Evolutionary conservation across 2,329 filamentous ascomycete genomes (phyloP), one percentile per base, ranked within the genome.

Genomic region (Colletotrichum limetticola): DNA sequence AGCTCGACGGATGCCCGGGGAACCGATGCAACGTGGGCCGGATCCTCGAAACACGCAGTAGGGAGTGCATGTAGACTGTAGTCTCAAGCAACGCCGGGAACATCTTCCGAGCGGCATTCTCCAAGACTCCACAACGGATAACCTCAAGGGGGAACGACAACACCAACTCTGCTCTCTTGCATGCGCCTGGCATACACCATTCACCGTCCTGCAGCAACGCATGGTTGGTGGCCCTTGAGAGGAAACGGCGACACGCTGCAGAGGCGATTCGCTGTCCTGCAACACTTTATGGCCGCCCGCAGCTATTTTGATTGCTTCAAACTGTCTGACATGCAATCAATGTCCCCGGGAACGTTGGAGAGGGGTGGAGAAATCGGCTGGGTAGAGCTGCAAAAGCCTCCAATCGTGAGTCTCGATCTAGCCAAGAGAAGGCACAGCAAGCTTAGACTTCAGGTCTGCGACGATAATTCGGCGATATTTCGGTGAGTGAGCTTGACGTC

Each of bases 381-480:
- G 66, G 56, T 66, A 56, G 22, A 30, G 55, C 30, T 35, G 46
- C 12, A 52, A 49, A 73, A 58, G 66, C 61, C 66, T 60, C 66
- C 70, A 65, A 72, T 70, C 35, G 66, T 56, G 60, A 42, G 61
- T 12, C 66, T 42, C 61, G 66, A 62, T 73, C 60, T 61, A 52
- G 70, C 70, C 70, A 72, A 70, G 66, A 61, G 32, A 30, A 30
- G 60, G 71, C 55, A 49, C 57, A 71, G 66, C 71, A 73, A 70
- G 67, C 71, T 73, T 73, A 70, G 66, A 66, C 60, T 73, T 71
- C 66, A 49, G 70, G 60, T 61, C 60, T 66, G 56, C 66, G 67
- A 61, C 66, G 53, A 71, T 60, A 58, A 14, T 49, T 73, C 66
- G 71, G 71, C 5, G 60, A 66, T 70, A 70, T 9, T n/a, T 73